These are phyloP conservation scores for Hirschioporus abietinus DNA, from an alignment of 768 basidiomycete genomes.

Conservation along the genomic window DNA sequence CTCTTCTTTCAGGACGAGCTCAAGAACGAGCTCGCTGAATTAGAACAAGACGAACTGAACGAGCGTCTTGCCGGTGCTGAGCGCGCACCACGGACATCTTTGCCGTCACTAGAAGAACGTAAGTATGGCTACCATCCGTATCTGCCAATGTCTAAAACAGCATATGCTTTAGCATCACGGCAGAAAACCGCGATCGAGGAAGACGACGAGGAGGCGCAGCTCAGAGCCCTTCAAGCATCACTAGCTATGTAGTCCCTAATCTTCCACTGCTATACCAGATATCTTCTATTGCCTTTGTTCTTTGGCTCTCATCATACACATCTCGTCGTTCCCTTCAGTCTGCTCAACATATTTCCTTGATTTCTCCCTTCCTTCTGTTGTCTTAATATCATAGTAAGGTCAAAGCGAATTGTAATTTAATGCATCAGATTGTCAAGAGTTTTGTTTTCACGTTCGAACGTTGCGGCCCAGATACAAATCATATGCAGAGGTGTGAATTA, in stretches of 20 bases:
- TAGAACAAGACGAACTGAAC: conserved; percentile 88
- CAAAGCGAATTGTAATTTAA: neutral
- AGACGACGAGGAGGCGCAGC: conserved; percentile 89
- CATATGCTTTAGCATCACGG: conserved; percentile 20
- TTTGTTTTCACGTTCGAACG: neutral
- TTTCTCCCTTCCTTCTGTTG: conserved; percentile 18
- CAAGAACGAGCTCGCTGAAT: conserved; percentile 70
- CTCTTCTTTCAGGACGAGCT: conserved; percentile 65
- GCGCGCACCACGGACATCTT: conserved; percentile 76
- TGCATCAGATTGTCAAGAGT: neutral
- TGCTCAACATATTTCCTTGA: conserved; percentile 13
- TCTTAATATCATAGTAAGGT: conserved; percentile 5
- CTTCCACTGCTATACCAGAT: neutral
- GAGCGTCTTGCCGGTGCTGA: conserved; percentile 82
- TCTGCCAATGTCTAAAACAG: neutral
- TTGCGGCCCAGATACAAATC: neutral
- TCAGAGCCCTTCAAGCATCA: conserved; percentile 83
- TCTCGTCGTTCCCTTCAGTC: neutral
- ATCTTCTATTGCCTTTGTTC: conserved; percentile 2
- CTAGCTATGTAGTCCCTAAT: conserved; percentile 62
- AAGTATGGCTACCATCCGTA: conserved; percentile 23
- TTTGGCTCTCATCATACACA: neutral
- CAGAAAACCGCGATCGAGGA: conserved; percentile 47
- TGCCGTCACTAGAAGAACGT: conserved; percentile 58
- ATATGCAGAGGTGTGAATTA: neutral